Percentiles rank a stretch among this genome's conserved stretches.
Conservation (phyloP, 805 yeast genomes). For the Kazachstania psychrophila region DNA sequence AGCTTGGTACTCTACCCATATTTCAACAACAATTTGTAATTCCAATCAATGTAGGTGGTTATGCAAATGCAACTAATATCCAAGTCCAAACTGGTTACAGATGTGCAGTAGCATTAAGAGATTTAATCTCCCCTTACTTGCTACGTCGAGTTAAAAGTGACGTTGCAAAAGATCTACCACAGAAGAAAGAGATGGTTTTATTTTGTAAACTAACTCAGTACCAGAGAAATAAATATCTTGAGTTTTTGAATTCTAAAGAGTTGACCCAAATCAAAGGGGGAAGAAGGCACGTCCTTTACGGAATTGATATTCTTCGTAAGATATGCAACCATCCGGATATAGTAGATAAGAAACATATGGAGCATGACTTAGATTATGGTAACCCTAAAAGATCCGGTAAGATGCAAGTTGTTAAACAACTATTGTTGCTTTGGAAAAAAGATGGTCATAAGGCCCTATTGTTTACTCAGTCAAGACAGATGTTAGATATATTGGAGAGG, state of each 20-base stretch:
- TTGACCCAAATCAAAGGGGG: constrained; percentile 63
- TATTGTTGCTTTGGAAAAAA: constrained; percentile 64
- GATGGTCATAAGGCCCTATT: constrained; percentile 73
- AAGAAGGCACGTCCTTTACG: constrained; percentile 71
- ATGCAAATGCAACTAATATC: constrained; percentile 91
- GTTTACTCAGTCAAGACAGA: constrained; percentile 90
- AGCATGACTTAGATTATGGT: constrained; percentile 36
- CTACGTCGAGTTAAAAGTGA: constrained; percentile 82
- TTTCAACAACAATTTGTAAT: constrained; percentile 86
- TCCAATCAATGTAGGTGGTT: constrained; percentile 96
- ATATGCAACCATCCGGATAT: constrained; percentile 96
- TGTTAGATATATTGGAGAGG: constrained; percentile 77
- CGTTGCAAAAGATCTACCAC: constrained; percentile 90
- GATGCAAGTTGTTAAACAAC: constrained; percentile 74
- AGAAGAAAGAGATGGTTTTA: constrained; percentile 86
- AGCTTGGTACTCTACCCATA: constrained; percentile 89
- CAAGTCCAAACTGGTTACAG: constrained; percentile 95
- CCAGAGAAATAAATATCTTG: constrained; percentile 67
- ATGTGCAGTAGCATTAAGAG: constrained; percentile 86
- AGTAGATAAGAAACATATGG: constrained; percentile 37
- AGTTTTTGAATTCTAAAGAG: constrained; percentile 70
- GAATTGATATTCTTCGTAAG: constrained; percentile 82
- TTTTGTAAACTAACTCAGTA: constrained; percentile 76
- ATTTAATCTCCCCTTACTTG: constrained; percentile 81
- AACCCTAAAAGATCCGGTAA: constrained; percentile 68